phyloP scores from a whole-genome alignment of 768 basidiomycete genomes.

The Leccinum uliginosum region DNA sequence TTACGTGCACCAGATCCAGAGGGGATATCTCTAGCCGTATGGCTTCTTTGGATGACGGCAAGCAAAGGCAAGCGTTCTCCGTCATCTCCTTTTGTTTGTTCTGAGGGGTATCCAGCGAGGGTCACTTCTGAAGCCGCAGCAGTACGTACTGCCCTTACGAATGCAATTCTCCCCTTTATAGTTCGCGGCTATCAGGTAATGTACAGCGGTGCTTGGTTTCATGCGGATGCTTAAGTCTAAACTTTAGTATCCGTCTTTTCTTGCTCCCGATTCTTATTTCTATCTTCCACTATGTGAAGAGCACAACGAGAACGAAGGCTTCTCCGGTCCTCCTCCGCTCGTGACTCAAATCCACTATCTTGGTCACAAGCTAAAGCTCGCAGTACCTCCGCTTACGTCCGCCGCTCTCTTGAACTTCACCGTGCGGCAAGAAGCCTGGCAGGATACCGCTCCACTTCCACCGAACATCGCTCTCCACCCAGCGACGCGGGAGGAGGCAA shows the following conservation, averaged over 20 bases:
- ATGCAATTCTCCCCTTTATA: constrained; percentile 37
- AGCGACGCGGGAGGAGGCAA: constrained; percentile 33
- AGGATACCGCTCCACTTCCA: constrained; percentile 27
- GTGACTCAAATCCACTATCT: constrained; percentile 37
- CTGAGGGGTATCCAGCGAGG: constrained; percentile 28
- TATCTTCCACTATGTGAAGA: constrained; percentile 36
- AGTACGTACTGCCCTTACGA: constrained; percentile 26
- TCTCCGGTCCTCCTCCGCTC: constrained; percentile 33
- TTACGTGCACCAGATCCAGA: constrained; percentile 31
- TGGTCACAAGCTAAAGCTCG: constrained; percentile 36
- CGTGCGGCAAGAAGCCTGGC: constrained; percentile 36
- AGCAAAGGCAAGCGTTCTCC: constrained; percentile 32
- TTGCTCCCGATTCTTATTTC: constrained; percentile 43
- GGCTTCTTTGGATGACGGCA: constrained; percentile 46
- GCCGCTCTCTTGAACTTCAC: constrained; percentile 37
- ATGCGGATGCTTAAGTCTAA: constrained; percentile 4
- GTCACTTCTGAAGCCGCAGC: constrained; percentile 28
- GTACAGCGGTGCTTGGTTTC: not conserved
- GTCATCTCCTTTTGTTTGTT: not conserved
- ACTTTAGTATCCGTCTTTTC: constrained; percentile 37
- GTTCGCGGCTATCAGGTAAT: constrained; percentile 40
- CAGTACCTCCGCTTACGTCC: constrained; percentile 37
- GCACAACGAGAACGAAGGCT: constrained; percentile 19
- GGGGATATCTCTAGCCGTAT: constrained; percentile 37
- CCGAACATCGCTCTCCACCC: constrained; percentile 24